Conservation (phyloP, 352 stramenopile genomes). For the Aphanomyces astaci region DNA sequence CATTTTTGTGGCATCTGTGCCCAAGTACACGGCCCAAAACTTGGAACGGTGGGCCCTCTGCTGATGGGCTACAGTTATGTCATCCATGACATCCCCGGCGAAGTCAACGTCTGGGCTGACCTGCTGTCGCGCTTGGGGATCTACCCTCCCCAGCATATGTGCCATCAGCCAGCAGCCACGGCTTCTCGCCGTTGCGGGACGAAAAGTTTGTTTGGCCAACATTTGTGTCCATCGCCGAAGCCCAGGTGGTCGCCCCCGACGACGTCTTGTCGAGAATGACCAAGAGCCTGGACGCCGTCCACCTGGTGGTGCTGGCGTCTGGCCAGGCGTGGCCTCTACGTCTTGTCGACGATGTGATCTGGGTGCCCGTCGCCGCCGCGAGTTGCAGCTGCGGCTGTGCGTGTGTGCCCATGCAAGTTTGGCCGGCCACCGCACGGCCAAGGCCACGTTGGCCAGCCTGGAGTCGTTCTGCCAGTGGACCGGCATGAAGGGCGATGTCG, state of each 20-base stretch:
- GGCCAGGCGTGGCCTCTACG: not conserved
- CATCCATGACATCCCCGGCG: constrained; percentile 20
- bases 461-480: not conserved
- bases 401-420: not conserved
- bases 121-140: constrained; percentile 24
- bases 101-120: constrained; percentile 22
- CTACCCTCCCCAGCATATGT: not conserved
- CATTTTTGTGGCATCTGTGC: not conserved
- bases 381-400: not conserved
- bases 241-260: too few species aligned
- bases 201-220: not conserved
- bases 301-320: too few species aligned
- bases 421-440: too few species aligned
- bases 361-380: not conserved
- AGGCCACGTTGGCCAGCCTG: not conserved
- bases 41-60: constrained; percentile 25
- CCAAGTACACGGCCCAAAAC: constrained; percentile 26
- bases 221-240: too few species aligned
- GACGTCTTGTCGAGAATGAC: too few species aligned
- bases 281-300: too few species aligned
- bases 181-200: constrained; percentile 1
- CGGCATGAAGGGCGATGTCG: not conserved
- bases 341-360: not conserved
- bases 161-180: not conserved
- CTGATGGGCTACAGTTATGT: constrained; percentile 23